Percentiles rank a stretch among this genome's conserved stretches.
Evolutionary conservation across 441 rosid species (phyloP).

Genomic region (Pelargonium fulgidum): DNA sequence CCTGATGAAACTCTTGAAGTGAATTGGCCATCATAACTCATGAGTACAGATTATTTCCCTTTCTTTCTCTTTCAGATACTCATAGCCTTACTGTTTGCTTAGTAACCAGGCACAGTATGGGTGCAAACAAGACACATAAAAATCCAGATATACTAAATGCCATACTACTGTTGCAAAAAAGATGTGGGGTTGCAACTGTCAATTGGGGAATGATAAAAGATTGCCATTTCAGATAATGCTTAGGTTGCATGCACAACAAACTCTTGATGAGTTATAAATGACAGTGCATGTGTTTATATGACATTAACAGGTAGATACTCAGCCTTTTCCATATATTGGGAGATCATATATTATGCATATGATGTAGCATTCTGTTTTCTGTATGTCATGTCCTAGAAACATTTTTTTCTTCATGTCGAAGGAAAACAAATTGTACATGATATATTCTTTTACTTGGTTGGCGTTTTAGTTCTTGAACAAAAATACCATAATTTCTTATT

Average conservation of each 20-base stretch:
- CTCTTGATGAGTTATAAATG: not conserved
- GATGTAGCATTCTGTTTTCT: not conserved
- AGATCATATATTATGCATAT: not conserved
- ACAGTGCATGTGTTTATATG: not conserved
- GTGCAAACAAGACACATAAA: not conserved
- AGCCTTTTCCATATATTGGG: not conserved
- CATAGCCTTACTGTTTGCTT: not conserved
- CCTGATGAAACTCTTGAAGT: not conserved
- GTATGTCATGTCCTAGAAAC: not conserved
- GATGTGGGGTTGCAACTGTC: not conserved
- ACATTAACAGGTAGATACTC: not conserved
- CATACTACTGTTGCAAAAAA: not conserved
- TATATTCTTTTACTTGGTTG: constrained; percentile 2
- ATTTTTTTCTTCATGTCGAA: not conserved
- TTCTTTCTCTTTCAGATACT: not conserved
- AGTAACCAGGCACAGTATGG: not conserved
- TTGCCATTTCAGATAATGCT: not conserved
- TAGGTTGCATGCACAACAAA: not conserved
- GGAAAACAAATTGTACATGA: not conserved
- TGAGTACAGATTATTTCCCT: not conserved
- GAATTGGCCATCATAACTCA: not conserved
- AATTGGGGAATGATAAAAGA: not conserved
- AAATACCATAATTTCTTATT: constrained; percentile 3
- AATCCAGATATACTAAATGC: not conserved
- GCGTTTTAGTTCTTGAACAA: not conserved